Conservation (phyloP, 495 filamentous ascomycete genomes). For the Penicillium roqueforti region DNA sequence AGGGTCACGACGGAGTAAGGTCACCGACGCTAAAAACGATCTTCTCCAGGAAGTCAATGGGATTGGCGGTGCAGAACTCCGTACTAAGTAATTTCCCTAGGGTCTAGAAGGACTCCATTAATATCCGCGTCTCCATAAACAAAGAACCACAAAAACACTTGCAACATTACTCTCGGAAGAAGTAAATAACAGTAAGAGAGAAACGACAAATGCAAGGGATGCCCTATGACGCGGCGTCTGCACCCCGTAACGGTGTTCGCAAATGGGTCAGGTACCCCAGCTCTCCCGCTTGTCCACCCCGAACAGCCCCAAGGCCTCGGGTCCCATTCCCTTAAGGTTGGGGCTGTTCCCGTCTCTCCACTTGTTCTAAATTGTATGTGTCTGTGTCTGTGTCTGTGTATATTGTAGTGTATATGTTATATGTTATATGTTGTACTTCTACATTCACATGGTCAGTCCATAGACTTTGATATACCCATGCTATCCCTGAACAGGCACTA, state of each 20-base stretch:
- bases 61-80: background rate
- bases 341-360: conserved; percentile 16
- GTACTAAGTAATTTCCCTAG: background rate
- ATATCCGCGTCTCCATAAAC: conserved; percentile 14
- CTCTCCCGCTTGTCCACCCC: conserved; percentile 7
- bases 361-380: background rate
- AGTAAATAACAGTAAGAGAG: background rate
- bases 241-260: background rate
- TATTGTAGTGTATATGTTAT: too few relatives aligned
- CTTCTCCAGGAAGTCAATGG: background rate
- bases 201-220: conserved; percentile 6
- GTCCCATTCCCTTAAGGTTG: conserved; percentile 15
- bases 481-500: too few relatives aligned
- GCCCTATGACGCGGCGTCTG: conserved; percentile 2
- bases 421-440: too few relatives aligned
- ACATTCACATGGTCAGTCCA: too few relatives aligned
- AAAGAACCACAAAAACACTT: background rate
- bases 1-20: too few relatives aligned
- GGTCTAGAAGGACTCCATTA: conserved; percentile 7
- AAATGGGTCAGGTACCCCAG: conserved; percentile 1
- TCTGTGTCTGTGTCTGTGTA: too few relatives aligned
- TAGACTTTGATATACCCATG: conserved; percentile 1
- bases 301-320: conserved; percentile 3
- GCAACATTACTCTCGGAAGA: too few relatives aligned
- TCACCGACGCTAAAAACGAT: conserved; percentile 10